Evolutionary conservation across 2,329 filamentous ascomycete genomes (phyloP).

Genomic region (Mariannaea sp.): DNA sequence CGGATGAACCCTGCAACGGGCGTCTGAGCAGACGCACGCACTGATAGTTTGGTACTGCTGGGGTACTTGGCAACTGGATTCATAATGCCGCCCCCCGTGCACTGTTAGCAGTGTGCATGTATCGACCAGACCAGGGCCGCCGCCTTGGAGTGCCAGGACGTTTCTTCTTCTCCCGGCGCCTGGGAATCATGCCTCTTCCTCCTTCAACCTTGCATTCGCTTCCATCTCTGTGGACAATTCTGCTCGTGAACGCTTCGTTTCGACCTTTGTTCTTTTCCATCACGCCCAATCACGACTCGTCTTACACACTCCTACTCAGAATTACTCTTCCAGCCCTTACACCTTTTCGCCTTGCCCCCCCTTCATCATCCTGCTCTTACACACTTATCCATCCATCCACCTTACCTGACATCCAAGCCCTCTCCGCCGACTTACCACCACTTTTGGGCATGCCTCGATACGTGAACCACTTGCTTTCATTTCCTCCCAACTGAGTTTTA

Average conservation of each 20-base stretch:
- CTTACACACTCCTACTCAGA: slow-evolving; percentile 6
- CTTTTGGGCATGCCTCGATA: slow-evolving; percentile 40
- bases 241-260: slow-evolving; percentile 29
- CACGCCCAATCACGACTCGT: slow-evolving; percentile 1
- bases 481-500: slow-evolving; percentile 42
- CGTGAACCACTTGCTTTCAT: slow-evolving; percentile 42
- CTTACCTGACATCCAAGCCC: slow-evolving; percentile 25
- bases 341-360: slow-evolving; percentile 19
- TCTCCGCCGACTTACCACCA: slow-evolving; percentile 34
- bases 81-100: slow-evolving; percentile 46
- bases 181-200: slow-evolving; percentile 44
- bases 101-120: slow-evolving; percentile 41
- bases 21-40: slow-evolving; percentile 12
- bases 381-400: slow-evolving; percentile 27
- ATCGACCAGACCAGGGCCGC: slow-evolving; percentile 44
- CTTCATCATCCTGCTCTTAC: too few species aligned
- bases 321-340: slow-evolving; percentile 5
- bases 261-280: slow-evolving; percentile 22
- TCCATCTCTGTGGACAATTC: slow-evolving; percentile 38
- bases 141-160: slow-evolving; percentile 46
- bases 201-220: slow-evolving; percentile 43
- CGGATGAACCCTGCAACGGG: slow-evolving; percentile 17
- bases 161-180: slow-evolving; percentile 46
- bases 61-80: slow-evolving; percentile 36
- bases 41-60: slow-evolving; percentile 35